Evolutionary conservation across 2,329 filamentous ascomycete genomes (phyloP).

Genomic region (Blastomyces emzantsi): DNA sequence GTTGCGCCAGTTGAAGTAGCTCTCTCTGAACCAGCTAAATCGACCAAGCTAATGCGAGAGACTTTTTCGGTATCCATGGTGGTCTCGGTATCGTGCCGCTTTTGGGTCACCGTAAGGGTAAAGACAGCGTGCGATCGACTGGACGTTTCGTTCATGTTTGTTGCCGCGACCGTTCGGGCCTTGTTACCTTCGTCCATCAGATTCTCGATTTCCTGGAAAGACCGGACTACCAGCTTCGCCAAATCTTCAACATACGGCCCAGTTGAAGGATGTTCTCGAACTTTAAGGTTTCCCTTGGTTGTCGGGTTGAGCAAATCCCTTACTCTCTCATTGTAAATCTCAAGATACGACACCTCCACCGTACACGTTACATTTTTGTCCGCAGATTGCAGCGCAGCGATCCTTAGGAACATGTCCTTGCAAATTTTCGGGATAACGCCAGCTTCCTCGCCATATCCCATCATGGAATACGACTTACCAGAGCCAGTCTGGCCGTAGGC

Average conservation of each 20-base stretch:
- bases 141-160: conserved; percentile 99
- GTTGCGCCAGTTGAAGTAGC: conserved; percentile 96
- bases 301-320: conserved; percentile 90
- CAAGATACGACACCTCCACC: conserved; percentile 94
- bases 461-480: conserved; percentile 99
- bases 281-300: conserved; percentile 93
- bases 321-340: conserved; percentile 98
- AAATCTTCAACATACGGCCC: conserved; percentile 97
- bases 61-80: conserved; percentile 98
- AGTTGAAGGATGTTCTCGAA: conserved; percentile 94
- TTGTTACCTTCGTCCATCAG: conserved; percentile 99
- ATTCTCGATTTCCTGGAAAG: conserved; percentile 91
- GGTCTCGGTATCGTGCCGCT: conserved; percentile 80
- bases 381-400: conserved; percentile 55
- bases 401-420: conserved; percentile 92
- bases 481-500: conserved; percentile 98
- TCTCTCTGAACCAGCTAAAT: conserved; percentile 94
- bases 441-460: conserved; percentile 94
- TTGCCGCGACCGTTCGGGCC: conserved; percentile 91
- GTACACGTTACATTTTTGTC: conserved; percentile 78
- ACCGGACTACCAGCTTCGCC: conserved; percentile 86
- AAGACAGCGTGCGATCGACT: conserved; percentile 98
- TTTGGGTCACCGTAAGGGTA: conserved; percentile 90
- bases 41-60: conserved; percentile 94
- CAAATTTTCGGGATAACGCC: conserved; percentile 97